These are phyloP conservation scores for Alternaria sp. DNA, from an alignment of 2,329 filamentous ascomycete species.

Conservation along the genomic window DNA sequence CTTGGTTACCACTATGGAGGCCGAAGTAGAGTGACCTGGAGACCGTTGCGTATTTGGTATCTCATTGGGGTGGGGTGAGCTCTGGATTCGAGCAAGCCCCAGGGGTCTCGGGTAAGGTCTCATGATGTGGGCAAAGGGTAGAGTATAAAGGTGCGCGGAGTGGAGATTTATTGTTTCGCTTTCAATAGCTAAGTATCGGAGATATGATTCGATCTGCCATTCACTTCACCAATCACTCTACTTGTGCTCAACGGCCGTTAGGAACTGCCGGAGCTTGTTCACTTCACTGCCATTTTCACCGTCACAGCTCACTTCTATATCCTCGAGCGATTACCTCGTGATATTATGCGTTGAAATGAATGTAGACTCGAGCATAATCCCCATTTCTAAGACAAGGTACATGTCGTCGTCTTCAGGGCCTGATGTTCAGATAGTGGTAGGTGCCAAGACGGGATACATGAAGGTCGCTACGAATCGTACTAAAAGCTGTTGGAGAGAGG, in stretches of 20 bases:
- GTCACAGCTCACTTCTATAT: neutral
- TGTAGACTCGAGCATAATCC: neutral
- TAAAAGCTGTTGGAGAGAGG: neutral
- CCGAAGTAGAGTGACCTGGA: neutral
- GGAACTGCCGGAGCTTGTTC: neutral
- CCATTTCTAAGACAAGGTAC: neutral
- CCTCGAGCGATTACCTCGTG: neutral
- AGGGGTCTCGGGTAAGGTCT: neutral
- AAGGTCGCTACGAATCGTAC: neutral
- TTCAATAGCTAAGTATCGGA: neutral
- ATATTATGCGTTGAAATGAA: neutral
- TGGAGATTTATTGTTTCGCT: neutral
- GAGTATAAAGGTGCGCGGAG: neutral
- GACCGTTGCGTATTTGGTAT: neutral
- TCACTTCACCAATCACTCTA: neutral
- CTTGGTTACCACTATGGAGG: constrained; percentile 2
- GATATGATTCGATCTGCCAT: neutral
- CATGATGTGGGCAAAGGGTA: neutral
- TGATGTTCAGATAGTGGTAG: neutral
- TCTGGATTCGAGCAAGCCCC: neutral
- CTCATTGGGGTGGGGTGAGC: neutral
- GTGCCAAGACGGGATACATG: neutral
- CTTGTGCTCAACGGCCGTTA: neutral
- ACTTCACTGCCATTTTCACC: neutral
- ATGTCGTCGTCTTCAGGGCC: neutral